A percentile compares a stretch with the other conserved stretches of the same genome.
phyloP scores from a whole-genome alignment of 192 early-diverging fungal species.

The Coemansia sp. region DNA sequence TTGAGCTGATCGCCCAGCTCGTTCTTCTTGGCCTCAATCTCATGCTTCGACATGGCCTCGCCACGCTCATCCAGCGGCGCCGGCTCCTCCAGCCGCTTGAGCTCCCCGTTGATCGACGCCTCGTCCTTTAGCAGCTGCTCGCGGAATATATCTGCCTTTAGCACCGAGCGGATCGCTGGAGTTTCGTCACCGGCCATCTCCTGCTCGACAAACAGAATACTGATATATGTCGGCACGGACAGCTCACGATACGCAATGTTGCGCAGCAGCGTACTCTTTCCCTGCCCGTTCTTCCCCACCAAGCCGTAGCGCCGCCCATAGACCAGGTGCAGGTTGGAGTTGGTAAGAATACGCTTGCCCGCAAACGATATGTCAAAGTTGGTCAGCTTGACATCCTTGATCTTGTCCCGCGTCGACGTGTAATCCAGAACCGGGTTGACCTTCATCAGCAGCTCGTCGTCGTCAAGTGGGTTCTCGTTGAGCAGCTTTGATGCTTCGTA shows the following conservation, averaged over 20 bases:
- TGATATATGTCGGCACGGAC: constrained; percentile 81
- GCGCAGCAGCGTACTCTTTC: constrained; percentile 74
- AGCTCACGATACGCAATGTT: constrained; percentile 82
- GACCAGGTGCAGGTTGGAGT: constrained; percentile 72
- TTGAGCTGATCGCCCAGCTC: constrained; percentile 59
- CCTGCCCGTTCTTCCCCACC: constrained; percentile 88
- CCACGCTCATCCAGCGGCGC: constrained; percentile 45
- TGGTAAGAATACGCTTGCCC: constrained; percentile 88
- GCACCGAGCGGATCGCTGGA: constrained; percentile 76
- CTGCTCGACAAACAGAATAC: constrained; percentile 96
- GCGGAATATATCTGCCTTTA: constrained; percentile 91
- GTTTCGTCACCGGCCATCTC: constrained; percentile 93
- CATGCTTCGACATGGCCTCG: constrained; percentile 49
- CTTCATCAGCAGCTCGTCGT: constrained; percentile 68
- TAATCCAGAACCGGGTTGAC: constrained; percentile 89
- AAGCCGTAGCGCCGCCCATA: constrained; percentile 93
- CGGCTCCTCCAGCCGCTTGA: constrained; percentile 31
- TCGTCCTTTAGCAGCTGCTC: constrained; percentile 86
- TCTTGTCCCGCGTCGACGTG: constrained; percentile 68
- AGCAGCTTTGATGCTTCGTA: constrained; percentile 73
- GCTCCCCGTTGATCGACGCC: constrained; percentile 52
- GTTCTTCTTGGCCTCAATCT: constrained; percentile 55
- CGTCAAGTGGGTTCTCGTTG: constrained; percentile 56
- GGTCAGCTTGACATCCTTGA: constrained; percentile 95
- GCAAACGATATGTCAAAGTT: constrained; percentile 96